Evolutionary conservation across 1,139 yeast genomes (phyloP).

Genomic region (Geotrichum reessii): DNA sequence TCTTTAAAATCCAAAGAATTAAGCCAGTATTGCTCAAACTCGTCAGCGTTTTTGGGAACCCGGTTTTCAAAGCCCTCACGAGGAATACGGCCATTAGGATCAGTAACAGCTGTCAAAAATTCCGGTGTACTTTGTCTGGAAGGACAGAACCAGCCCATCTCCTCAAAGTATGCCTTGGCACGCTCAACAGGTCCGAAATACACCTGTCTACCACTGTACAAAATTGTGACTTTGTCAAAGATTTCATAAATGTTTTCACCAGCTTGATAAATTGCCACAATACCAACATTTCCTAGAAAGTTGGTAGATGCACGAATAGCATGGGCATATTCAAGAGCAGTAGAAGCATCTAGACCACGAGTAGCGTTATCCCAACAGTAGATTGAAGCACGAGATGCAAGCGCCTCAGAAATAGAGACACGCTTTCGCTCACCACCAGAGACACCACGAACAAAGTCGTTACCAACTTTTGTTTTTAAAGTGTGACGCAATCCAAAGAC

Average conservation of each 20-base stretch:
- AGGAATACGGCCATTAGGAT: slow-evolving; percentile 44
- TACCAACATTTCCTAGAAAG: slow-evolving; percentile 48
- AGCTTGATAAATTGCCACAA: slow-evolving; percentile 55
- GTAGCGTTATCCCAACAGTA: slow-evolving; percentile 70
- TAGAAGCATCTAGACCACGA: slow-evolving; percentile 64
- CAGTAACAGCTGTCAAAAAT: slow-evolving; percentile 57
- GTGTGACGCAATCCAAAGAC: slow-evolving; percentile 53
- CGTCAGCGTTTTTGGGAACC: slow-evolving; percentile 51
- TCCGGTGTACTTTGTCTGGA: slow-evolving; percentile 55
- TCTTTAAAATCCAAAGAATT: slow-evolving; percentile 44
- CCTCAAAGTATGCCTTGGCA: slow-evolving; percentile 49
- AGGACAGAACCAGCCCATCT: slow-evolving; percentile 56
- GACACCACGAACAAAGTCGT: slow-evolving; percentile 53
- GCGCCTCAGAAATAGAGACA: slow-evolving; percentile 55
- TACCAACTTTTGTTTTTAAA: slow-evolving; percentile 50
- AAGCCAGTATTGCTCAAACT: slow-evolving; percentile 52
- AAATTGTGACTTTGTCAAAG: slow-evolving; percentile 56
- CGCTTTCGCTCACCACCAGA: slow-evolving; percentile 60
- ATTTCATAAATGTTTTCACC: slow-evolving; percentile 56
- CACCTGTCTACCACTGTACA: slow-evolving; percentile 53
- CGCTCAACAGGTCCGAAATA: slow-evolving; percentile 49
- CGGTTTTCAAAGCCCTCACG: slow-evolving; percentile 42
- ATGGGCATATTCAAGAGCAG: slow-evolving; percentile 58
- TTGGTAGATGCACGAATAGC: slow-evolving; percentile 55
- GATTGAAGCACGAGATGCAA: slow-evolving; percentile 50